These are phyloP conservation scores for Macrophomina phaseolina DNA, from an alignment of 2,329 filamentous ascomycete genomes.

Conservation along the genomic window DNA sequence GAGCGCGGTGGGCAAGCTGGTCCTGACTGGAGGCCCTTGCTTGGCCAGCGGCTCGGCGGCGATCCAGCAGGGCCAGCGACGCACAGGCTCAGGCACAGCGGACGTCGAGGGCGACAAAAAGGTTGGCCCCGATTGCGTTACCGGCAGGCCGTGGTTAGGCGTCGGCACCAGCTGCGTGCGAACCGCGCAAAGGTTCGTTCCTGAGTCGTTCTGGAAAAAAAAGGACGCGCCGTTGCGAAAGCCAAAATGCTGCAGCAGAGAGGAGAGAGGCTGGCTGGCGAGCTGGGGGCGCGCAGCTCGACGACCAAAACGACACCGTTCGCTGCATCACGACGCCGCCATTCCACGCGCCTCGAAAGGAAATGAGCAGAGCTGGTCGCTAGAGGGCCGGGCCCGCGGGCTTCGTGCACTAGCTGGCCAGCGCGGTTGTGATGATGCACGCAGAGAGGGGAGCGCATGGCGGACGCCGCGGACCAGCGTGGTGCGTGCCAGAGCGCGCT, in stretches of 20 bases:
- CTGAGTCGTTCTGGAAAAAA: conserved; percentile 14
- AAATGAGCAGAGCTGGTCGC: not conserved
- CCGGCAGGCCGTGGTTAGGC: not conserved
- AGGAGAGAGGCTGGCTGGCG: not conserved
- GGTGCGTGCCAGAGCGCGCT: not conserved
- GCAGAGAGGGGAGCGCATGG: not conserved
- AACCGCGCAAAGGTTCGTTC: not conserved
- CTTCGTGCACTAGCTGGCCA: too few species aligned
- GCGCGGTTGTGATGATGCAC: not conserved
- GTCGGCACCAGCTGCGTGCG: not conserved
- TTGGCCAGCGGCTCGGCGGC: conserved; percentile 19
- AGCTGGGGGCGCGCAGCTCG: conserved; percentile 6
- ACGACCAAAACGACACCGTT: too few species aligned
- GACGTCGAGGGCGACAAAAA: conserved; percentile 16
- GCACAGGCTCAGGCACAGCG: conserved; percentile 24
- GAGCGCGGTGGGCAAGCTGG: conserved; percentile 21
- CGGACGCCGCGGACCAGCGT: not conserved
- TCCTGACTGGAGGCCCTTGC: conserved; percentile 24
- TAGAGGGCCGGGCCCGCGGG: not conserved
- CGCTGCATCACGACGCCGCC: conserved; percentile 1
- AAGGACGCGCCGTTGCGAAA: conserved; percentile 16
- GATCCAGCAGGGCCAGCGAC: conserved; percentile 22
- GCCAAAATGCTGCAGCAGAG: not conserved
- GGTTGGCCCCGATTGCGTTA: conserved; percentile 11
- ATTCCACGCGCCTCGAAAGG: conserved; percentile 3